Conservation (phyloP, 2,329 filamentous ascomycete genomes). For the Botrytis fabae region DNA sequence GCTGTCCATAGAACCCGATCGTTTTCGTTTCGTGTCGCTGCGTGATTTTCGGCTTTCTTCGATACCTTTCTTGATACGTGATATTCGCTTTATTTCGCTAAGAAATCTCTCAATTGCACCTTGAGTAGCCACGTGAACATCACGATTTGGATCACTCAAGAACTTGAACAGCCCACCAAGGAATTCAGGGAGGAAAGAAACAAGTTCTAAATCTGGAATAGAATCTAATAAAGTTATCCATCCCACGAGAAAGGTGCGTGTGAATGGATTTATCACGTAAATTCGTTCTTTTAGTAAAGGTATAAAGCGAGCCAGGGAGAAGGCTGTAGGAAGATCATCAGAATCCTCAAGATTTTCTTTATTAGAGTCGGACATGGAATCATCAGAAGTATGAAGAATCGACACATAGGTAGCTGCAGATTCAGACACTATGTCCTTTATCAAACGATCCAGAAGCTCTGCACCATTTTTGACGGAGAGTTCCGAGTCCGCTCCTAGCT, state of each 20-base stretch:
- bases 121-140: conserved; percentile 94
- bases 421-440: conserved; percentile 96
- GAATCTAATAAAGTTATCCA: conserved; percentile 96
- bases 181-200: conserved; percentile 89
- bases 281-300: conserved; percentile 93
- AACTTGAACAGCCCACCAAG: conserved; percentile 88
- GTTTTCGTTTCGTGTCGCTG: conserved; percentile 64
- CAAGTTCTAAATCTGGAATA: conserved; percentile 93
- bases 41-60: conserved; percentile 75
- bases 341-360: conserved; percentile 49
- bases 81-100: conserved; percentile 90
- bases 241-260: conserved; percentile 88
- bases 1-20: conserved; percentile 70
- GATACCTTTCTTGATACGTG: conserved; percentile 87
- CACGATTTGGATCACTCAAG: conserved; percentile 83
- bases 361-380: conserved; percentile 52
- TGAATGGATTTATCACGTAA: conserved; percentile 91
- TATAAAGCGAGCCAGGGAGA: conserved; percentile 88
- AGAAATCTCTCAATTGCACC: conserved; percentile 86
- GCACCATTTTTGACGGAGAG: conserved; percentile 97
- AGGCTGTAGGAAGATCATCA: conserved; percentile 73
- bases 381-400: conserved; percentile 66
- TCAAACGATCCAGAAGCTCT: conserved; percentile 87
- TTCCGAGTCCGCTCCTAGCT: conserved; percentile 95
- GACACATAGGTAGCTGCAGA: conserved; percentile 95